Conservation (phyloP, 306 rosid genomes). For the Cyamopsis tetragonoloba region DNA sequence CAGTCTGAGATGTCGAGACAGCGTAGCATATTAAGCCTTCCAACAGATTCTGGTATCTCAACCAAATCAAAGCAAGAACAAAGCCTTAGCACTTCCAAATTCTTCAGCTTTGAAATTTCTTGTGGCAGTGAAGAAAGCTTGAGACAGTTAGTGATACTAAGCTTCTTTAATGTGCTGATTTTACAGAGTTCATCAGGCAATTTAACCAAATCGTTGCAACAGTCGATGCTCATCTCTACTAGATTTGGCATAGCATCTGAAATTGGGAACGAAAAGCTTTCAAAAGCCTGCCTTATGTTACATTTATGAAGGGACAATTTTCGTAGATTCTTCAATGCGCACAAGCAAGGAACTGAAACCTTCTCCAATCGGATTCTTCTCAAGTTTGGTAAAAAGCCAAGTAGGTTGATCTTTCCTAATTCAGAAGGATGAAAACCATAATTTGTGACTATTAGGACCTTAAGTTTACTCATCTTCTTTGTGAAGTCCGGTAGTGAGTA, state of each 20-base stretch:
- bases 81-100: slow-evolving; percentile 42
- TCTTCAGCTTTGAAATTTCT: slow-evolving; percentile 30
- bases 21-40: slow-evolving; percentile 23
- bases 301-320: slow-evolving; percentile 48
- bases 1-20: slow-evolving; percentile 42
- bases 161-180: slow-evolving; percentile 32
- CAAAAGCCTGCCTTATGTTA: slow-evolving; percentile 30
- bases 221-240: slow-evolving; percentile 42
- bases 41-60: slow-evolving; percentile 22
- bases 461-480: slow-evolving; percentile 43
- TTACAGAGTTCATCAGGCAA: slow-evolving; percentile 32
- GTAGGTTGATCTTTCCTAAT: slow-evolving; percentile 33
- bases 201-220: slow-evolving; percentile 38
- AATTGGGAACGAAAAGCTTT: not conserved
- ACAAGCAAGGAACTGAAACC: slow-evolving; percentile 35
- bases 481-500: slow-evolving; percentile 47
- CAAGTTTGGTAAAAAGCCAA: slow-evolving; percentile 33
- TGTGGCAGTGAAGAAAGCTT: slow-evolving; percentile 29
- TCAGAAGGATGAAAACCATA: slow-evolving; percentile 38
- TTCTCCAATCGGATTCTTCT: slow-evolving; percentile 54
- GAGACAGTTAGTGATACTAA: slow-evolving; percentile 47
- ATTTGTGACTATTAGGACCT: slow-evolving; percentile 52
- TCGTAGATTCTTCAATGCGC: slow-evolving; percentile 28
- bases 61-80: slow-evolving; percentile 30
- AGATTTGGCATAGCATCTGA: slow-evolving; percentile 41